Conservation (phyloP, 345 rosid species). For the Passiflora organensis region DNA sequence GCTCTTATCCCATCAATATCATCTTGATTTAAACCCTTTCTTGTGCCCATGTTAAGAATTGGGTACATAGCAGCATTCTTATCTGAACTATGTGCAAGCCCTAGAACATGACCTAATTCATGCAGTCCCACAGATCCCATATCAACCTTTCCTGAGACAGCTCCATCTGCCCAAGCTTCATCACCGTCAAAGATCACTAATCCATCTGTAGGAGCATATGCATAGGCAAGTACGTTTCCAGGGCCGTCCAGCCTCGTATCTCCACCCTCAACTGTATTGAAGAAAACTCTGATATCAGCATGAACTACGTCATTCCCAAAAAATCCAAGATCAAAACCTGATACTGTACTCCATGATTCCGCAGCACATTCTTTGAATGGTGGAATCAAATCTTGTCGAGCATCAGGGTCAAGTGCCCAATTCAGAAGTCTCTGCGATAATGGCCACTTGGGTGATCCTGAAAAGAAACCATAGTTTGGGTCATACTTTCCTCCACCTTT, state of each 20-base stretch:
- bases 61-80: slow-evolving; percentile 30
- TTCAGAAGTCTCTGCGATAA: slow-evolving; percentile 20
- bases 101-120: slow-evolving; percentile 44
- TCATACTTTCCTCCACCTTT: slow-evolving; percentile 1
- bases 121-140: slow-evolving; percentile 32
- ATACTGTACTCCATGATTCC: slow-evolving; percentile 18
- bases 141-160: neutral
- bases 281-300: slow-evolving; percentile 29
- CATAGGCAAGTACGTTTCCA: slow-evolving; percentile 21
- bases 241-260: slow-evolving; percentile 18
- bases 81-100: slow-evolving; percentile 30
- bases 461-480: slow-evolving; percentile 15
- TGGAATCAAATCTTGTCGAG: neutral
- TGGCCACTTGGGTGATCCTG: slow-evolving; percentile 24
- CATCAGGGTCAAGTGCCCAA: slow-evolving; percentile 15
- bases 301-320: neutral
- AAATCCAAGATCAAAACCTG: slow-evolving; percentile 20
- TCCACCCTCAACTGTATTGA: slow-evolving; percentile 16
- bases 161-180: slow-evolving; percentile 17
- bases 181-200: slow-evolving; percentile 31
- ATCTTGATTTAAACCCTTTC: slow-evolving; percentile 23
- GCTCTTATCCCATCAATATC: slow-evolving; percentile 28
- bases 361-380: slow-evolving; percentile 21
- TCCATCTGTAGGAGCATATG: slow-evolving; percentile 22
- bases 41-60: neutral